Base-by-base conservation (phyloP, 768 basidiomycete genomes). In the Rhodotorula taiwanensis region DNA sequence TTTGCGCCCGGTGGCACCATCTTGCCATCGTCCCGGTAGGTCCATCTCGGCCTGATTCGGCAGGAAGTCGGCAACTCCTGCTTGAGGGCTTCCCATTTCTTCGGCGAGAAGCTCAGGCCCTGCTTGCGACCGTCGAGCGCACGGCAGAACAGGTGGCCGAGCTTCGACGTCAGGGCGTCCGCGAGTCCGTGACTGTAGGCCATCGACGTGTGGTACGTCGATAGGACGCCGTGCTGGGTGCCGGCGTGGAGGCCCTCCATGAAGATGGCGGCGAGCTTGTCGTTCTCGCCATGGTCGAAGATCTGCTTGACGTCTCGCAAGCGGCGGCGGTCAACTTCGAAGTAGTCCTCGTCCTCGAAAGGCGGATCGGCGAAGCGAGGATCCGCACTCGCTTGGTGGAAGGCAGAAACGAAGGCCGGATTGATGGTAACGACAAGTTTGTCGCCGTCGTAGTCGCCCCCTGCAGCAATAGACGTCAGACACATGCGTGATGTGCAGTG, bases 41-140 rank as follows among this genome's bases (percentile, higher is more conserved):
- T 58, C 60, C 60, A 67, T 1, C 8, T 1, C 2, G 66, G 66
- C 21, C 34, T 36, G n/a, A 43, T 31, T 8, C 20, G 21, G 39
- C 45, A 28, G 31, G 45, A 14, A 2, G 31, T 48, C 18, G 39
- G 33, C 50, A 67, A 62, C 53, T 42, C 55, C 21, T 11, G 2
- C 53, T 62, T 51, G 10, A 48, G 51, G 5, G 16, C 28, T 27
- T 6, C 20, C 60, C 66, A 67, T 25, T 62, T 41, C 13, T 43
- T 41, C 14, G 48, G n/a, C 13, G 45, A 21, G 60, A 59, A 58
- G n/a, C 28, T 16, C 21, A 67, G 56, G 1, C 66, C 66, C 36
- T 67, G 66, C 49, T 67, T 67, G 30, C 66, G 57, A 1, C 60
- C 66, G 44, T 67, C 66, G 50, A 67, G 66, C 5, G 66, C 60